Percentiles rank a stretch among this genome's conserved stretches.
Evolutionary conservation across 2,329 filamentous ascomycete species (phyloP).

Genomic region (Phoma sp.): DNA sequence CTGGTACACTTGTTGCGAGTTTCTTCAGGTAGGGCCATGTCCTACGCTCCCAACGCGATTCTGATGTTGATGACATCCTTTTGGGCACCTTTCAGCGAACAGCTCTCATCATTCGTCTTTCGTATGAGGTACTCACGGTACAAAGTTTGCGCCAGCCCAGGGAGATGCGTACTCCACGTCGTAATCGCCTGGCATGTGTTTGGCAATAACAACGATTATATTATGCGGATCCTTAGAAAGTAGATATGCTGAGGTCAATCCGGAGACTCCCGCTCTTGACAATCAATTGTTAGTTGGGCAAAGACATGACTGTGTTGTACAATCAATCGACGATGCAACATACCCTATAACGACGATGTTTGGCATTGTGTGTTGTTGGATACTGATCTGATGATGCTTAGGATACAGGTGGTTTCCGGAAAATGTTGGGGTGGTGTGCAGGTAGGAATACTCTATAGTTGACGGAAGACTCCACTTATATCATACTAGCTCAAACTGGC

Average conservation of each 20-base stretch:
- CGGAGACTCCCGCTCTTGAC: constrained; percentile 59
- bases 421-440: too few species aligned
- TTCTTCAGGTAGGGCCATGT: constrained; percentile 52
- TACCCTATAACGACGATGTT: too few species aligned
- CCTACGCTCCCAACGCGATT: constrained; percentile 5
- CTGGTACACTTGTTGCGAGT: constrained; percentile 22
- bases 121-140: constrained; percentile 13
- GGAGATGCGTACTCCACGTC: constrained; percentile 91
- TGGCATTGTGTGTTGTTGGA: too few species aligned
- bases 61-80: constrained; percentile 9
- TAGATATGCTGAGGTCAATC: constrained; percentile 68
- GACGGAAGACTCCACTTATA: too few species aligned
- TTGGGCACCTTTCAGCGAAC: neutral
- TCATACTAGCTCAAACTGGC: too few species aligned
- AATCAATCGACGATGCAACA: too few species aligned
- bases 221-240: constrained; percentile 51
- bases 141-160: constrained; percentile 80
- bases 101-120: too few species aligned
- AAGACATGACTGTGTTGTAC: too few species aligned
- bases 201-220: constrained; percentile 72
- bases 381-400: too few species aligned
- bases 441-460: too few species aligned
- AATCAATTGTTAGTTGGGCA: too few species aligned
- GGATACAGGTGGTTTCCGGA: too few species aligned
- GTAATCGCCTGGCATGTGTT: constrained; percentile 93